Conservation (phyloP, 176 grass and related monocot genomes). For the Triticum urartu region DNA sequence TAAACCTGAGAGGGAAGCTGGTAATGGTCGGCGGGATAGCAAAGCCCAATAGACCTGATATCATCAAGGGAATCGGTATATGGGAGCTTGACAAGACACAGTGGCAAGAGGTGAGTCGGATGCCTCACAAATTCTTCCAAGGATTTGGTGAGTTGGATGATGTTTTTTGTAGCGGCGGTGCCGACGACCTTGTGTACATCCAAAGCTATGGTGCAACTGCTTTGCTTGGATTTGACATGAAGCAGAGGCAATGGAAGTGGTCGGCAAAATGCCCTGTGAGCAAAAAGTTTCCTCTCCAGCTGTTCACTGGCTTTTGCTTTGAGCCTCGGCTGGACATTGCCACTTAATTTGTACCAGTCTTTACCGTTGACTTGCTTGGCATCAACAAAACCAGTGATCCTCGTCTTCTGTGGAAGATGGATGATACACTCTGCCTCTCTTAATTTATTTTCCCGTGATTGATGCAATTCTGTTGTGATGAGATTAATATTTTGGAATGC, state of each 20-base stretch:
- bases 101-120: slow-evolving; percentile 72
- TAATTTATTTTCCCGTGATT: neutral
- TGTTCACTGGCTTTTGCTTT: slow-evolving; percentile 95
- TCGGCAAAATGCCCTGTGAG: slow-evolving; percentile 75
- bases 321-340: slow-evolving; percentile 81
- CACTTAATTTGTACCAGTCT: slow-evolving; percentile 36
- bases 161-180: slow-evolving; percentile 83
- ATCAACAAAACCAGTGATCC: slow-evolving; percentile 12
- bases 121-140: slow-evolving; percentile 97
- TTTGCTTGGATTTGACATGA: slow-evolving; percentile 79
- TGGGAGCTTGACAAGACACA: slow-evolving; percentile 74
- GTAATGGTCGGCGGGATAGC: slow-evolving; percentile 91
- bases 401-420: slow-evolving; percentile 17
- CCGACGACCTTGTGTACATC: slow-evolving; percentile 73
- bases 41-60: slow-evolving; percentile 86
- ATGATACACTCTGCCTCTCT: neutral
- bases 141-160: slow-evolving; percentile 94
- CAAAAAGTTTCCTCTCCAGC: slow-evolving; percentile 86
- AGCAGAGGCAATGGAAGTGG: slow-evolving; percentile 83
- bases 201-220: slow-evolving; percentile 88
- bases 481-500: slow-evolving; percentile 5
- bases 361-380: slow-evolving; percentile 3
- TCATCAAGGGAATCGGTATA: slow-evolving; percentile 93
- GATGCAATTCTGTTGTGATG: slow-evolving; percentile 4
- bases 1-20: slow-evolving; percentile 76